Conservation (phyloP, 2,329 filamentous ascomycete species). For the Periconia macrospinosa region DNA sequence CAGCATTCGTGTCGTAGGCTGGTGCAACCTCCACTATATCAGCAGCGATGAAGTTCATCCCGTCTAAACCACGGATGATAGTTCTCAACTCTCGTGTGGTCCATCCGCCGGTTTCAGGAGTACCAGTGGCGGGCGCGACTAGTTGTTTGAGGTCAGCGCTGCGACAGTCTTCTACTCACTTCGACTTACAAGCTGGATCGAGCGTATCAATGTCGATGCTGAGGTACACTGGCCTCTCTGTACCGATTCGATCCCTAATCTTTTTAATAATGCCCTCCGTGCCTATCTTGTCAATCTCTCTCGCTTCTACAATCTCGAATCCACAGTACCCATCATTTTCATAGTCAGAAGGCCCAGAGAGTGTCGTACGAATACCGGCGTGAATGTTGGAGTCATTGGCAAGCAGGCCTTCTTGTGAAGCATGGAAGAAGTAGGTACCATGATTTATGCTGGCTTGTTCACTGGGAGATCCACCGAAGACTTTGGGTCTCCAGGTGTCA, state of each 20-base stretch:
- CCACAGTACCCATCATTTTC: conserved; percentile 85
- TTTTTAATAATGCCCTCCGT: conserved; percentile 75
- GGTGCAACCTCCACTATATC: conserved; percentile 77
- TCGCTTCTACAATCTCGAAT: conserved; percentile 78
- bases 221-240: conserved; percentile 74
- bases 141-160: not conserved
- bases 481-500: conserved; percentile 69
- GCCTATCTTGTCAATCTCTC: conserved; percentile 70
- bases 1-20: conserved; percentile 72
- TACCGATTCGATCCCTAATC: conserved; percentile 75
- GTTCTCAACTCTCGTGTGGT: conserved; percentile 72
- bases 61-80: conserved; percentile 69
- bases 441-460: conserved; percentile 80
- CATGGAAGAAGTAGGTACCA: conserved; percentile 88
- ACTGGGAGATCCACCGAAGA: conserved; percentile 80
- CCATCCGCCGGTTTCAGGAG: conserved; percentile 77
- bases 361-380: conserved; percentile 81
- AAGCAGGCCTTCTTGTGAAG: conserved; percentile 74
- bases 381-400: conserved; percentile 85
- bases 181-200: conserved; percentile 71
- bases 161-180: not conserved
- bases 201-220: conserved; percentile 87
- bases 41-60: conserved; percentile 68
- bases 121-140: conserved; percentile 74
- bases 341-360: conserved; percentile 78